phyloP scores from a whole-genome alignment of 1,284 basidiomycete species.

The Moesziomyces parantarcticus region DNA sequence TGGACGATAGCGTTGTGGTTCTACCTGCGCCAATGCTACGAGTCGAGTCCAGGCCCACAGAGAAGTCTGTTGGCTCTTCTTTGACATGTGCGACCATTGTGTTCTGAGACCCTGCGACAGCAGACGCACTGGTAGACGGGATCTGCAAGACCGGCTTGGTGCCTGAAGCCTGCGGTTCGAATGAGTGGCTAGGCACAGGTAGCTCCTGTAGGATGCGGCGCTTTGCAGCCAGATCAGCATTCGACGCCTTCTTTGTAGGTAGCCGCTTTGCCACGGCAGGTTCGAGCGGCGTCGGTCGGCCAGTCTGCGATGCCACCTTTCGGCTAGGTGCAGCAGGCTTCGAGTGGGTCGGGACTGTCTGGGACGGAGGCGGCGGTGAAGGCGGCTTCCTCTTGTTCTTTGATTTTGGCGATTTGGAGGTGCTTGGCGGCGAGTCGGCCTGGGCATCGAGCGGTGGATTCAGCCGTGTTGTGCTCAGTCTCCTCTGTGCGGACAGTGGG shows the following conservation, averaged over 20 bases:
- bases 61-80: constrained; percentile 10
- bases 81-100: background rate
- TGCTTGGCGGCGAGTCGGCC: no score
- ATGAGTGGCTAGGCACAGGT: constrained; percentile 25
- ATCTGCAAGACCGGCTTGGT: no score
- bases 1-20: background rate
- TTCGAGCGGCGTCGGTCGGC: background rate
- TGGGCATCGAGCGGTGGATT: no score
- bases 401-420: no score
- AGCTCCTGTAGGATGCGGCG: constrained; percentile 31
- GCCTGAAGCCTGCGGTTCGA: constrained; percentile 1
- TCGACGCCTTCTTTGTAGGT: constrained; percentile 10
- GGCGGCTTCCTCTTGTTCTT: no score
- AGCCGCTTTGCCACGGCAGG: constrained; percentile 1
- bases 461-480: no score
- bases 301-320: background rate
- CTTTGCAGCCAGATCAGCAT: constrained; percentile 16
- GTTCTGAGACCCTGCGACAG: background rate
- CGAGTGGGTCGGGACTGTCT: no score
- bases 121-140: background rate
- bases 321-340: no score
- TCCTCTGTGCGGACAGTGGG: background rate
- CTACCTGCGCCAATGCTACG: background rate
- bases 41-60: background rate
- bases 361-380: no score